Base-by-base conservation (phyloP, 202 grass and related monocot genomes). In the Digitaria exilis region DNA sequence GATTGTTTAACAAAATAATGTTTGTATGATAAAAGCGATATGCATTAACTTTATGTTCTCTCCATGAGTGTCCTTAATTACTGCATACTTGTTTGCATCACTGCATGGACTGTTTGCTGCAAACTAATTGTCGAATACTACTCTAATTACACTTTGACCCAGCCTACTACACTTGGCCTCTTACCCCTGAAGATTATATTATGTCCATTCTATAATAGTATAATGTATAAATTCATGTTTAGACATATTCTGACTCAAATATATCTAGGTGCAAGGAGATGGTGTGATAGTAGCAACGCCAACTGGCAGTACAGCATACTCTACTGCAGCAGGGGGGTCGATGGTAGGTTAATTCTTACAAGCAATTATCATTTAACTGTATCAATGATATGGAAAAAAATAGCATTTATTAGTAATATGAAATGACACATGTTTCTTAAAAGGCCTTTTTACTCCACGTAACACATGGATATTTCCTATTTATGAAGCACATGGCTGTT, bases 281-380 rank as follows among this genome's bases (percentile, higher is more conserved):
- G 96, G 96, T 51, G 96, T 99, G 37, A 99, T 96, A 90, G 89
- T 99, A 84, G 96, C 96, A 83, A 99, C 96, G 60, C 96, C 96
- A 44, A 99, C 96, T 80, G 96, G 96, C 59, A 96, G 96, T 74
- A 99, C 96, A 19, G 93, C 96, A 58, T 96, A 99, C 83, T 99
- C 93, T 57, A 99, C 96, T 77, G 86, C 93, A 82, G 96, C 96
- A 80, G 96, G 96, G 65, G 96, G 93, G 0, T 99, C 96, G 63
- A 99, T 99, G 96, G 96, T 99, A 81, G 9, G 79, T 81, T 75
- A 81, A 65, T 30, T 80, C n/a, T 66, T 81, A 7, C 43, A 81
- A 63, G 9, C 32, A 59, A 22, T 52, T 68, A 73, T 12, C 61
- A 66, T 49, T 75, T 15, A 76, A 8, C 54, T 37, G 14, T 55